Evolutionary conservation across 2,329 filamentous ascomycete species (phyloP).

Genomic region (Talaromyces rugulosus): DNA sequence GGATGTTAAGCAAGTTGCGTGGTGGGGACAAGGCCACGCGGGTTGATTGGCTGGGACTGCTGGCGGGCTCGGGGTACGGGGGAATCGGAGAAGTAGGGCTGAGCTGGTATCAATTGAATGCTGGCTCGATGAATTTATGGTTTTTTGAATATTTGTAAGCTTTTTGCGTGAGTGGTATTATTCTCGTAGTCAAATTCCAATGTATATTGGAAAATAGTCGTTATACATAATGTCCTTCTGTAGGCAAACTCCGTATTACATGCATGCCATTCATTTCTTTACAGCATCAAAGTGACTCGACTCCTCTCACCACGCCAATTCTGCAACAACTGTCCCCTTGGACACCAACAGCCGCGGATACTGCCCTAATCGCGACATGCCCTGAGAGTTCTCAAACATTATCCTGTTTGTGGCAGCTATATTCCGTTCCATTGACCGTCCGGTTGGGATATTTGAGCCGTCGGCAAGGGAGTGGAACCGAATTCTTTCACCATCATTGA

Average conservation of each 20-base stretch:
- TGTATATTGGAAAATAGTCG: neutral
- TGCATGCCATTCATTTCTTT: neutral
- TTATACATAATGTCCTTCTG: neutral
- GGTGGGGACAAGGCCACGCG: no score
- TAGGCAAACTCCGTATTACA: no score
- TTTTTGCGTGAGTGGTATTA: neutral
- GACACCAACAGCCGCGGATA: conserved; percentile 33
- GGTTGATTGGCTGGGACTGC: neutral
- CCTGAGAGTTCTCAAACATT: conserved; percentile 29
- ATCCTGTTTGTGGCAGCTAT: conserved; percentile 14
- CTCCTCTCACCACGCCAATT: conserved; percentile 33
- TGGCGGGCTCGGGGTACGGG: neutral
- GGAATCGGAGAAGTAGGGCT: neutral
- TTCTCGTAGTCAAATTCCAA: neutral
- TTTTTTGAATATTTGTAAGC: neutral
- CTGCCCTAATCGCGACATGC: conserved; percentile 21
- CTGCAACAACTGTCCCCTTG: conserved; percentile 28
- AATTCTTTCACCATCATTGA: conserved; percentile 28
- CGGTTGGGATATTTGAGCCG: conserved; percentile 23
- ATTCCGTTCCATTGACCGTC: neutral
- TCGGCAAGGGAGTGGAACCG: conserved; percentile 36
- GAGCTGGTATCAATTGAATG: no score
- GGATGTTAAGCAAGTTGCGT: neutral
- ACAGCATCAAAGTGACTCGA: neutral
- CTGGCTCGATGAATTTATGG: no score